Base-by-base conservation (phyloP, 2,329 filamentous ascomycete genomes). In the Exophiala dermatitidis region DNA sequence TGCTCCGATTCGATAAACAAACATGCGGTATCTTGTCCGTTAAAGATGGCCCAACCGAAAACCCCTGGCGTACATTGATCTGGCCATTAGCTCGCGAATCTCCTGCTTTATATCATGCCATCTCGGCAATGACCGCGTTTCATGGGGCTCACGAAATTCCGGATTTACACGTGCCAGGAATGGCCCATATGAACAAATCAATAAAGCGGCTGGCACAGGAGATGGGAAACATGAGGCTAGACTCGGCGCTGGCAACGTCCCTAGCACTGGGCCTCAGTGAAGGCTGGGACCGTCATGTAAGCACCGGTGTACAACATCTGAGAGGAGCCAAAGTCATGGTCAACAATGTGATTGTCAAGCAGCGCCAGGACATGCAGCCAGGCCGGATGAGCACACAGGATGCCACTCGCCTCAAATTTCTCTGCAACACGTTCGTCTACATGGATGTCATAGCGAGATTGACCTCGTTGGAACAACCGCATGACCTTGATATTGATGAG, bases 381-480 rank as follows among this genome's bases (percentile, higher is more conserved):
- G 58, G 58, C 5, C 47, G 56, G 36, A 55, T 61, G 47, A 69
- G 67, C 4, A 60, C 65, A 3, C 68, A 68, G 46, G 62, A 64
- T 4, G 64, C 61, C 3, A 53, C 72, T 32, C 72, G 82, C 5
- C 69, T 87, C 28, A 80, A 79, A 51, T 87, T 87, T 61, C 71
- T 88, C 12, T 84, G 82, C 68, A 86, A 86, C 63, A 81, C 80
- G 3, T 87, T 82, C 81, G 76, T 86, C 5, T 88, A 87, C 62
- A 84, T 86, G 77, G 83, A 86, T 64, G 84, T 87, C 30, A 83
- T 87, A 57, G 80, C 84, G 28, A 77, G 83, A 9, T 69, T 88
- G 46, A 86, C 83, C 0, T 82, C 82, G 2, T 68, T 80, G 2
- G 79, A 81, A 53, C 76, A 78, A 34, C 78, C 80, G 28, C 78